These are phyloP conservation scores for Litchi chinensis DNA, from an alignment of 345 rosid genomes.

Conservation along the genomic window DNA sequence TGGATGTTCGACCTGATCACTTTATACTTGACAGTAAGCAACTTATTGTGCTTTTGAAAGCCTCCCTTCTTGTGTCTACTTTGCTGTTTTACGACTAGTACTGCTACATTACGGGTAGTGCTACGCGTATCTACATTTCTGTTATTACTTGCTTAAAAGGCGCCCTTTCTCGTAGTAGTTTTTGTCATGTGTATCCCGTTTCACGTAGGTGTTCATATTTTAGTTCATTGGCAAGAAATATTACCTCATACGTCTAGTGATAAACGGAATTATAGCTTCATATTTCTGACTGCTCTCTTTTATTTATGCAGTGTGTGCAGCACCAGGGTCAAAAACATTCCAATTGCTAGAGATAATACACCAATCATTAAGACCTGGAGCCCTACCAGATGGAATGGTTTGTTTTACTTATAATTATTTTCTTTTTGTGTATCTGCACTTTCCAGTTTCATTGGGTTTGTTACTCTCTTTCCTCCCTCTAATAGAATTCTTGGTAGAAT, in stretches of 20 bases:
- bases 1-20: slow-evolving; percentile 79
- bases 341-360: slow-evolving; percentile 89
- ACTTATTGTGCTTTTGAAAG: slow-evolving; percentile 19
- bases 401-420: slow-evolving; percentile 22
- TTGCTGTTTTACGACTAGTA: not conserved
- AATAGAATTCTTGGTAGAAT: slow-evolving; percentile 9
- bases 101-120: not conserved
- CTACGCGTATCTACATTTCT: not conserved
- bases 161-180: not conserved
- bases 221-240: not conserved
- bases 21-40: slow-evolving; percentile 87
- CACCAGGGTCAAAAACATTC: slow-evolving; percentile 97
- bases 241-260: not conserved
- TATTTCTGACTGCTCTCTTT: slow-evolving; percentile 19
- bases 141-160: not conserved
- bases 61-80: not conserved
- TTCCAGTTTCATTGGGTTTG: slow-evolving; percentile 12
- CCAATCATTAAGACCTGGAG: slow-evolving; percentile 62
- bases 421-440: not conserved
- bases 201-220: not conserved
- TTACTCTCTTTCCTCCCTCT: slow-evolving; percentile 9
- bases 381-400: slow-evolving; percentile 84
- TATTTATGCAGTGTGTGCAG: slow-evolving; percentile 82
- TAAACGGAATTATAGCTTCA: not conserved
- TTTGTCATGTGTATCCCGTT: not conserved